Conservation (phyloP, 495 filamentous ascomycete genomes). For the Choiromyces venosus region DNA sequence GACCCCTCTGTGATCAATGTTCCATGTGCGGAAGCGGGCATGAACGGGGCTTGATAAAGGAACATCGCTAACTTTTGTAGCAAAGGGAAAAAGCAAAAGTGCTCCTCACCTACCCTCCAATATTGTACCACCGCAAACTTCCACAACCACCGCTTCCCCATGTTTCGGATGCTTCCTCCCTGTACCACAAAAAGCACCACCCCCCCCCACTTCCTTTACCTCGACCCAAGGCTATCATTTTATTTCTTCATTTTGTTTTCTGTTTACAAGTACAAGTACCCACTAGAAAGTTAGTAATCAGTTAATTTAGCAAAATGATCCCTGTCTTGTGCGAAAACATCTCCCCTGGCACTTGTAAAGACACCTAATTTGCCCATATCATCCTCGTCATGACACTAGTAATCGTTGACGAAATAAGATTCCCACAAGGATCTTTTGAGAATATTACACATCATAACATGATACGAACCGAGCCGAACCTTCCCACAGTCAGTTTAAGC, state of each 20-base stretch:
- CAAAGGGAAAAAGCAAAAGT: not conserved
- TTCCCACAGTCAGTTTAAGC: not conserved
- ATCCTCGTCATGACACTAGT: not conserved
- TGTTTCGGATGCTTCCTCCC: slow-evolving; percentile 1
- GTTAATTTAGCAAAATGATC: no score
- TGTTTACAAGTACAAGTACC: no score
- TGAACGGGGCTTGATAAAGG: not conserved
- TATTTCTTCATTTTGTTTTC: not conserved
- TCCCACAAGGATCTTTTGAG: not conserved
- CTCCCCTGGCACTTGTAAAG: no score
- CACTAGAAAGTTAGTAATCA: no score
- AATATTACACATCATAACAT: slow-evolving; percentile 35
- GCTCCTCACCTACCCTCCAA: not conserved
- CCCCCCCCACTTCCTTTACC: not conserved
- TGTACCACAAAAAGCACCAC: not conserved
- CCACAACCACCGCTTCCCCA: not conserved
- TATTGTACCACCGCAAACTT: not conserved
- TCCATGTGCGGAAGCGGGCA: not conserved
- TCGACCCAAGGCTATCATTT: not conserved
- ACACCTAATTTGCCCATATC: not conserved
- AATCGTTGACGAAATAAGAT: not conserved
- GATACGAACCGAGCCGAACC: slow-evolving; percentile 8
- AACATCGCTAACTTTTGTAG: not conserved
- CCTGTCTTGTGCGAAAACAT: no score
- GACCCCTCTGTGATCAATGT: slow-evolving; percentile 12